Evolutionary conservation across 306 rosid species (phyloP).

Genomic region (Herpetospermum pedunculosum): DNA sequence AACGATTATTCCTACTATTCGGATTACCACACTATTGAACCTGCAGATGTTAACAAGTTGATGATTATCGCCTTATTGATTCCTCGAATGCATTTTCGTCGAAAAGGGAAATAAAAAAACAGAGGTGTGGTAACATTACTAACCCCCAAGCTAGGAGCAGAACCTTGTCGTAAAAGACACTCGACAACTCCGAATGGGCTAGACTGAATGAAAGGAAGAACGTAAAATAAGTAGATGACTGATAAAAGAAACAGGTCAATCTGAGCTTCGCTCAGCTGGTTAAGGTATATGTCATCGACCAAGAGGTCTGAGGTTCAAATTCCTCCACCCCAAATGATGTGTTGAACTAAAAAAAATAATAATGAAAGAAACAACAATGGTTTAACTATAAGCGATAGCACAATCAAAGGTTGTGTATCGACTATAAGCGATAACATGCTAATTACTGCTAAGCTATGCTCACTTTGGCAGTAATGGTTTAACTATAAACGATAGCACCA

Average conservation of each 20-base stretch:
- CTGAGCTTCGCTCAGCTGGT: too few species aligned
- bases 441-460: too few species aligned
- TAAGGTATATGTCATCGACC: too few species aligned
- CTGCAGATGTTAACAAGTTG: slow-evolving; percentile 23
- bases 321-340: too few species aligned
- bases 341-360: too few species aligned
- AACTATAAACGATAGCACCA: not conserved
- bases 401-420: not conserved
- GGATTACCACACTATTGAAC: slow-evolving; percentile 44
- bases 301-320: too few species aligned
- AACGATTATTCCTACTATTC: slow-evolving; percentile 41
- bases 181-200: slow-evolving; percentile 79
- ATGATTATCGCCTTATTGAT: not conserved
- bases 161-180: slow-evolving; percentile 71
- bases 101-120: not conserved
- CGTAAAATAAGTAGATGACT: not conserved
- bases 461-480: too few species aligned
- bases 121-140: not conserved
- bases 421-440: too few species aligned
- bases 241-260: too few species aligned
- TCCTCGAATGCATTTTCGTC: not conserved
- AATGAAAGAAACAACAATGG: not conserved
- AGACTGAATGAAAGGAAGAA: slow-evolving; percentile 31
- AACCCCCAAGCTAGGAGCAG: slow-evolving; percentile 43
- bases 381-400: not conserved